phyloP scores from a whole-genome alignment of 176 grass and related monocot genomes.

The Paspalum notatum region DNA sequence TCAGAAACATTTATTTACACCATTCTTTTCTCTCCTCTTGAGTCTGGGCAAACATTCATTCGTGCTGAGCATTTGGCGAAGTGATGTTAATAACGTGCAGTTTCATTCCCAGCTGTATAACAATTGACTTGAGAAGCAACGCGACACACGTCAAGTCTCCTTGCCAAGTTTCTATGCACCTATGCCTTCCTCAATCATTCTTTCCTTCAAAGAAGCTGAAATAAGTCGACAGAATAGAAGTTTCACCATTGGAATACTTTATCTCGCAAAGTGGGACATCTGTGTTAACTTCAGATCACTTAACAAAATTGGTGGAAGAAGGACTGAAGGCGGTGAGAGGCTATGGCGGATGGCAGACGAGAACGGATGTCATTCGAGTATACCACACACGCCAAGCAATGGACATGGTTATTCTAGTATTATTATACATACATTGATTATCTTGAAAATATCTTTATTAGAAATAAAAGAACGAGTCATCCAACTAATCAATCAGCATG shows the following conservation, averaged over 20 bases:
- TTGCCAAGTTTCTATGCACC: not conserved
- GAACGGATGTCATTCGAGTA: not conserved
- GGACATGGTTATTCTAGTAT: not conserved
- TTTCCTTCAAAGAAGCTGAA: conserved; percentile 18
- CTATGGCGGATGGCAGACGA: not conserved
- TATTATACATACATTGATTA: not conserved
- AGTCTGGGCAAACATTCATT: not conserved
- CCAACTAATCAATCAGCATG: conserved; percentile 11
- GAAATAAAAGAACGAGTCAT: conserved; percentile 13
- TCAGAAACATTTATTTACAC: not conserved
- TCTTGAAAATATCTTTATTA: not conserved
- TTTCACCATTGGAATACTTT: not conserved
- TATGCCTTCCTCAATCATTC: not conserved
- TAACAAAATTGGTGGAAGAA: not conserved
- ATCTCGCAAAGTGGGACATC: not conserved
- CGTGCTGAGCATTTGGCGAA: not conserved
- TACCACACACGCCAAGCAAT: conserved; percentile 37
- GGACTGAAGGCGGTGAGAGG: not conserved
- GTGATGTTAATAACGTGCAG: not conserved
- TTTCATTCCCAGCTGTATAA: not conserved
- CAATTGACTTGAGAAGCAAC: not conserved
- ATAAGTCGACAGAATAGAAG: not conserved
- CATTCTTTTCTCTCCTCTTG: not conserved
- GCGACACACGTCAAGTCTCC: not conserved
- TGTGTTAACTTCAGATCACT: not conserved